Base-by-base conservation (phyloP, 2,329 filamentous ascomycete species). In the Talaromyces sp. region DNA sequence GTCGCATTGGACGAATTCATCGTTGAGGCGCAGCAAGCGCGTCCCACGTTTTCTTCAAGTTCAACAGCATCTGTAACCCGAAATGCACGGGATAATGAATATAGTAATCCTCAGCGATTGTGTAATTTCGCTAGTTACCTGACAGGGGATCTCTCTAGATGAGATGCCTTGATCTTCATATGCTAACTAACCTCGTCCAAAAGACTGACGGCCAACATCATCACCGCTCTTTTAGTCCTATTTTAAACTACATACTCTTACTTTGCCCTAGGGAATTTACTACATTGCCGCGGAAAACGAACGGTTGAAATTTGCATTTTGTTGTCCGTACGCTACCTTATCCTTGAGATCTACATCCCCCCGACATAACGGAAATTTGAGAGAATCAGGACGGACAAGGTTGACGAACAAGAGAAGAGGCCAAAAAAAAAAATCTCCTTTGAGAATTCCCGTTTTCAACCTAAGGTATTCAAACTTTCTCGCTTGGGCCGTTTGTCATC, bases 221-320 rank as follows among this genome's bases (percentile, higher is more conserved):
- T 41, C 50, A 55, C 53, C 53, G 53, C 53, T 55, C 53, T 55
- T 55, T 55, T 36, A 46, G 31, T 46, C 37, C 2, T 28, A 17
- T 31, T 55, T 17, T 19, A 46, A 46, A 55, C 37, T 31, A 41
- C 15, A 19, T 31, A 21, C 39, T 5, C 21, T n/a, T n/a, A 21
- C 5, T 17, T 15, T 17, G 7, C 10, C 19, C 15, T 40, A n/a
- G 15, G 19, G 43, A 4, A 43, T 35, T 45, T 43, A 33, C n/a
- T 19, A 10, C 8, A 9, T 35, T 35, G 45, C 45, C 28, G 25
- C 17, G 1, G n/a, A n/a, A 33, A 21, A 33, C n/a, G n/a, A 21
- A 7, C 1, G 13, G 7, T n/a, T 45, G 28, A 17, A 54, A 45
- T 17, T 28, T 35, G 13, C 33, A 53, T 35, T 43, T 43, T 43